These are phyloP conservation scores for Leccinum broughii DNA, from an alignment of 768 basidiomycete species.

Conservation along the genomic window DNA sequence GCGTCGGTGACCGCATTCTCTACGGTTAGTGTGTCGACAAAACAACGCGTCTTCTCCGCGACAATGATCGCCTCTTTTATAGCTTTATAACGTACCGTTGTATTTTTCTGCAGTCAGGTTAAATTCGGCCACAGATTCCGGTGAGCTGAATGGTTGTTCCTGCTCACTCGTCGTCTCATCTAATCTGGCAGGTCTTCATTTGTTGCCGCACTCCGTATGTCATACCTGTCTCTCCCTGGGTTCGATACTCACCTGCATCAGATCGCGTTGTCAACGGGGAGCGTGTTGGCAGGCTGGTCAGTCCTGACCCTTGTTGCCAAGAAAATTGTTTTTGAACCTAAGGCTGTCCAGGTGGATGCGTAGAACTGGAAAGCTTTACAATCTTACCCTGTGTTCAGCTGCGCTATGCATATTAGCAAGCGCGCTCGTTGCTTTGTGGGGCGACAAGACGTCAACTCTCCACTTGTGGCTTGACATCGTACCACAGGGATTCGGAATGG, in stretches of 20 bases:
- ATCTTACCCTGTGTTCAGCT: constrained; percentile 68
- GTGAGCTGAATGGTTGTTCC: constrained; percentile 40
- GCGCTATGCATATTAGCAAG: constrained; percentile 59
- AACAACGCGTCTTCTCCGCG: neutral
- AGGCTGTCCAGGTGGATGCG: constrained; percentile 68
- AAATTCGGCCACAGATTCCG: constrained; percentile 66
- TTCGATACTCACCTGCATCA: constrained; percentile 34
- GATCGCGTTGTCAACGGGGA: constrained; percentile 82
- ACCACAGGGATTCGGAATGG: constrained; percentile 83
- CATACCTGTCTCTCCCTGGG: constrained; percentile 5
- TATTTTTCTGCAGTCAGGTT: constrained; percentile 85
- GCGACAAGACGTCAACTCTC: constrained; percentile 53
- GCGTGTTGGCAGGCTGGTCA: constrained; percentile 85
- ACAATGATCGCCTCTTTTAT: constrained; percentile 10
- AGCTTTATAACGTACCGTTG: constrained; percentile 88
- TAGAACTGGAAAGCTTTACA: constrained; percentile 82
- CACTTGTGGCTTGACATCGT: constrained; percentile 79
- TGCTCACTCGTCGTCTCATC: constrained; percentile 10
- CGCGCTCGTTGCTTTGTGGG: constrained; percentile 66
- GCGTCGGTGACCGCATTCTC: constrained; percentile 79
- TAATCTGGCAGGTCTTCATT: constrained; percentile 63
- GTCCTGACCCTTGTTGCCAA: constrained; percentile 24
- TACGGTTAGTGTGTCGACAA: constrained; percentile 47
- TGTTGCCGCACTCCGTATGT: constrained; percentile 87
- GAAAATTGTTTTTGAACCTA: constrained; percentile 5